Evolutionary conservation across 805 yeast species (phyloP).

Genomic region (Kuraishia cidri): DNA sequence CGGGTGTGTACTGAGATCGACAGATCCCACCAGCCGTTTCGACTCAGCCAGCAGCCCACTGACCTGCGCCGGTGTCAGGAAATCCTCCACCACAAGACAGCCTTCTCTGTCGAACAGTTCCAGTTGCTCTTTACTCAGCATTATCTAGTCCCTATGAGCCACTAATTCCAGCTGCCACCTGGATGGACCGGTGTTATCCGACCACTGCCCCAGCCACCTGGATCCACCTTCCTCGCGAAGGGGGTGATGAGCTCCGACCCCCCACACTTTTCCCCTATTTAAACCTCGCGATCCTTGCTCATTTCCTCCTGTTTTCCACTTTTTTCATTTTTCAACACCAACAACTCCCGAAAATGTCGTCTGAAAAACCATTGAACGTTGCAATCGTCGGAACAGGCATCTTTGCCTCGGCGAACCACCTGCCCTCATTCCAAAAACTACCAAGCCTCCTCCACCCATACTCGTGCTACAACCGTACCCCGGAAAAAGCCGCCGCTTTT

Average conservation of each 20-base stretch:
- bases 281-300: too few relatives aligned
- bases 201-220: too few relatives aligned
- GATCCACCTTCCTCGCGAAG: too few relatives aligned
- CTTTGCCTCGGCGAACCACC: conserved; percentile 78
- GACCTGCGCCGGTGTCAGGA: conserved; percentile 34
- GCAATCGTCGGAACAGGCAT: conserved; percentile 80
- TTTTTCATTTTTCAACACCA: neutral
- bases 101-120: conserved; percentile 46
- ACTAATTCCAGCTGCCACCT: too few relatives aligned
- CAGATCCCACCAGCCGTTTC: conserved; percentile 29
- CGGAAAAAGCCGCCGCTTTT: conserved; percentile 72
- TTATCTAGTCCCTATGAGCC: too few relatives aligned
- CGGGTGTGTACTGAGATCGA: conserved; percentile 55
- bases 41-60: conserved; percentile 30
- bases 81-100: conserved; percentile 49
- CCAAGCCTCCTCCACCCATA: conserved; percentile 43
- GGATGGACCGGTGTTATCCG: too few relatives aligned
- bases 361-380: conserved; percentile 28
- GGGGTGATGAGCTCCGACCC: too few relatives aligned
- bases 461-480: conserved; percentile 80
- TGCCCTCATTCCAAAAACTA: conserved; percentile 57
- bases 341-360: neutral
- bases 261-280: too few relatives aligned
- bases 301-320: neutral
- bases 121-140: conserved; percentile 39